Base-by-base conservation (phyloP, 164 flowering plant species). In the Stephania cephalantha region DNA sequence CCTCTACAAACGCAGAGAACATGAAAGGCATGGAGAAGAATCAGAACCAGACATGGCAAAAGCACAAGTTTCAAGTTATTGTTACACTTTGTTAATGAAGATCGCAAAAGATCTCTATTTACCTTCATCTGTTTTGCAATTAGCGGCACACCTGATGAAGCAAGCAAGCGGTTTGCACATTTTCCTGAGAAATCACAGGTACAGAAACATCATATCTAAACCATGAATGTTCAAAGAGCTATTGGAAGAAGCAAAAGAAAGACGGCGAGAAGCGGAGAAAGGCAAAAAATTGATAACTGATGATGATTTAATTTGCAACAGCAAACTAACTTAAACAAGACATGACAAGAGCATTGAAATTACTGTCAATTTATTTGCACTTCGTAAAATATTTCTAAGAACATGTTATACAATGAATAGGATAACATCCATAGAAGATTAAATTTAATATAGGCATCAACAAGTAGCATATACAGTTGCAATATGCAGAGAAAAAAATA, bases 51-150 rank as follows among this genome's bases (percentile, higher is more conserved):
- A 10, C 67, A 15, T 64, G 18, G 8, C 17, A 71, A n/a, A 42
- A 22, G 50, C 46, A 61, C 73, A 72, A 70, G 12, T 68, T 52
- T 73, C 13, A 67, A 77, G 72, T 30, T 13, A 11, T 68, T 15
- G 72, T 35, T 22, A 0, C 42, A 35, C 42, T 35, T 35, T 35
- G 42, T 35, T 35, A 7, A 9, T 18, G 46, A 50, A 25, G 58
- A 72, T 46, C 25, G 63, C 25, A 66, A 71, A 11, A 30, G n/a
- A 13, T 78, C 31, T 20, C 58, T 18, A 31, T n/a, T 58, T 73
- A 93, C 99, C 96, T 95, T 95, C 99, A 93, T 95, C 79, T 93
- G 99, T 74, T 83, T 87, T 6, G 99, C 99, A 65, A 95, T 85
- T 53, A 89, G 85, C 35, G 99, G 99, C 64, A 95, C 86, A 44